Evolutionary conservation across 306 rosid species (phyloP), one percentile per base, ranked within the genome.

Genomic region (Vigna unguiculata): DNA sequence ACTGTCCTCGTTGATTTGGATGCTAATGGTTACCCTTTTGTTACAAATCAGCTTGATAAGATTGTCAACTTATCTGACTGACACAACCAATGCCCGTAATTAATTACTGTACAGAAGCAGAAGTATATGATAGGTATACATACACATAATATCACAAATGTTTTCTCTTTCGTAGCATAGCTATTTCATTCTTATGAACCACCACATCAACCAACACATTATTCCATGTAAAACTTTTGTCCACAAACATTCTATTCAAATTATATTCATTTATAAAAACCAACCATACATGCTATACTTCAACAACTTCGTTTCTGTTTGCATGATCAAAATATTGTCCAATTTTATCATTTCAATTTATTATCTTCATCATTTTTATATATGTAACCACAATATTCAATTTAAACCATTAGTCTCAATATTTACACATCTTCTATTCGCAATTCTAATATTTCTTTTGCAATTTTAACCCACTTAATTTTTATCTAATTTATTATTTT

Each of bases 1-100:
- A 85, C 91, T 46, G 86, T 83, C 80, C 19, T 85, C 40, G 59
- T 94, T 48, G 98, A 91, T 78, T 70, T 94, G 86, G 96, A 94
- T 84, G 62, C 87, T 59, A 49, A 83, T 7, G 98, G 97, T 62
- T 83, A 83, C 53, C 91, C 90, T n/a, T 67, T 64, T 65, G 88
- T 90, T 22, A 83, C 73, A 20, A 91, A 85, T 53, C 84, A 82
- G 63, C 83, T 89, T 55, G 88, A 82, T 79, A 80, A 77, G 71
- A 71, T 72, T 72, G 78, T 81, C 74, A 90, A 66, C 60, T 72
- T 88, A 22, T 88, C 90, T n/a, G 90, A 89, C 74, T 62, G 67
- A 60, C 40, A 30, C 83, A 78, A 46, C 82, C 32, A 61, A 60
- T 36, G 43, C 75, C 46, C 67, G 76, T 61, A 80, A 61, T 24